phyloP scores from a whole-genome alignment of 78 protist species.

The Dictyostelium intermedium region DNA sequence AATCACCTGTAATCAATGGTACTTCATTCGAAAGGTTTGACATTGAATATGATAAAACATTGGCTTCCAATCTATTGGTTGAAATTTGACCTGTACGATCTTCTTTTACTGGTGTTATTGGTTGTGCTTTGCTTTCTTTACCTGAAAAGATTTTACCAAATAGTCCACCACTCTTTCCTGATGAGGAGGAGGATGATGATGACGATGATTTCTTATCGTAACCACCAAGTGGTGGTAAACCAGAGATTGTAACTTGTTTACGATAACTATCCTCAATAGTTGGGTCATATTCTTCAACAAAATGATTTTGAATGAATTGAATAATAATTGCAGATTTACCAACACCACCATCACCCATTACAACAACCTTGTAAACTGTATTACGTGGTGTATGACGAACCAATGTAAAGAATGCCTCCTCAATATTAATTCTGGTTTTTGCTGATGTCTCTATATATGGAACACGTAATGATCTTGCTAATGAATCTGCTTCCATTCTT shows the following conservation, averaged over 20 bases:
- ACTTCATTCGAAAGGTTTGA: not conserved
- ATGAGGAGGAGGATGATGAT: not conserved
- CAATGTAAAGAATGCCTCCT: conserved; percentile 87
- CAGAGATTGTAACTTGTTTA: conserved; percentile 49
- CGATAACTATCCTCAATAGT: conserved; percentile 77
- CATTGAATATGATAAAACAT: conserved; percentile 50
- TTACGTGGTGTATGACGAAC: conserved; percentile 75
- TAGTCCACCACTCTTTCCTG: not conserved
- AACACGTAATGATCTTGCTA: conserved; percentile 72
- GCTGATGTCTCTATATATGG: conserved; percentile 94
- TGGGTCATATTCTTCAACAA: conserved; percentile 89
- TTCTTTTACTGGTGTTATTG: not conserved
- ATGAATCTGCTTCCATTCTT: conserved; percentile 72
- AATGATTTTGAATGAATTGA: conserved; percentile 75
- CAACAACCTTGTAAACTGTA: conserved; percentile 41
- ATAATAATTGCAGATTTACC: conserved; percentile 63
- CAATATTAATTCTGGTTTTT: conserved; percentile 88
- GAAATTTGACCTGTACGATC: conserved; percentile 42
- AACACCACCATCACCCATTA: conserved; percentile 74
- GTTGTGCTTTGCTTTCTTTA: not conserved
- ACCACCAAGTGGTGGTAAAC: conserved; percentile 6
- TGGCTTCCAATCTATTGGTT: conserved; percentile 20
- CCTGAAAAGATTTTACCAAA: conserved; percentile 24
- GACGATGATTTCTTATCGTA: not conserved
- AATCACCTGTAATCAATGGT: conserved; percentile 77